Percentiles rank a stretch among this genome's conserved stretches.
Evolutionary conservation across 176 grass and related monocot genomes (phyloP).

Genomic region (Chrysopogon serrulatus): DNA sequence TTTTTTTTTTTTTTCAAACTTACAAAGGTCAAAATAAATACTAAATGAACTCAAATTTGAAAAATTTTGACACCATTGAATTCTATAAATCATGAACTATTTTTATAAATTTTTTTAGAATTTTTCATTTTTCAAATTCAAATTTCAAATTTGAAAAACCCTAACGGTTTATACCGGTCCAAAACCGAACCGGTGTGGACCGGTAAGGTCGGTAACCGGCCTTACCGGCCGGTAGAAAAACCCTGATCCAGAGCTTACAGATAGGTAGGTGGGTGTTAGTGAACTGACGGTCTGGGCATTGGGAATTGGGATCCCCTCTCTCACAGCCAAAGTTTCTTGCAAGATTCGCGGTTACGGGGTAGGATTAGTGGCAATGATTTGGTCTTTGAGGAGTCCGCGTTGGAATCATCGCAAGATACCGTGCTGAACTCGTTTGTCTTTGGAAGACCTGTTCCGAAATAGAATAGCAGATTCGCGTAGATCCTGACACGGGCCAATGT

Average conservation of each 20-base stretch:
- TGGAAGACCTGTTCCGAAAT: neutral
- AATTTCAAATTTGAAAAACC: no score
- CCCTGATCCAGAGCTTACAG: neutral
- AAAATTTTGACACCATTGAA: no score
- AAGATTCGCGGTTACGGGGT: neutral
- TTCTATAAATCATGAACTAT: no score
- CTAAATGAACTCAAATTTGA: no score
- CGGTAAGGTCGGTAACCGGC: no score
- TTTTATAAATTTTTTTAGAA: no score
- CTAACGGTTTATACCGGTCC: no score
- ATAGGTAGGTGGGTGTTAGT: neutral
- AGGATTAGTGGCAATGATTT: neutral
- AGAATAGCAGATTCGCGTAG: neutral
- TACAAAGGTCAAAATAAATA: no score
- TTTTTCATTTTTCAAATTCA: no score
- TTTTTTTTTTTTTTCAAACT: no score
- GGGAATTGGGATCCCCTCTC: neutral
- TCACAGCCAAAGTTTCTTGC: neutral
- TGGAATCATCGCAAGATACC: neutral
- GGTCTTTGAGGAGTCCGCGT: neutral
- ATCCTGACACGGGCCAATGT: neutral
- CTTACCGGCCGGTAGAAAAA: no score
- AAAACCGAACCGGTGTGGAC: no score
- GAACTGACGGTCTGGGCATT: neutral
- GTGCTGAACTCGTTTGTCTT: neutral